Conservation (phyloP, 768 basidiomycete genomes). For the Lactifluus volemus region DNA sequence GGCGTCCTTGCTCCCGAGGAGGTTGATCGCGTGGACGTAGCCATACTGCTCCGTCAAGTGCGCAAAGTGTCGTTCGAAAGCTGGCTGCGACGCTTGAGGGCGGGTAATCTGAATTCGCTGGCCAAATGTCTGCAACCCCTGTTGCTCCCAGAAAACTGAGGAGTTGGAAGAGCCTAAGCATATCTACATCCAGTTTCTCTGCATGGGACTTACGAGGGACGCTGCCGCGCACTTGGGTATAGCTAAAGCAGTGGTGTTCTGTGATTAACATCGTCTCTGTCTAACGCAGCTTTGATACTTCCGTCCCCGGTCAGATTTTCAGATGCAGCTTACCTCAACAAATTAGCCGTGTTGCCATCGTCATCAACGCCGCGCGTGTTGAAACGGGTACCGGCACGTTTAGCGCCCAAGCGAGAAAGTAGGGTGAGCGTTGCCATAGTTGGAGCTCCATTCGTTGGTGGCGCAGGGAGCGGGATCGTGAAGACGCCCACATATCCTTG, state of each 20-base stretch:
- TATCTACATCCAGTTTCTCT: neutral
- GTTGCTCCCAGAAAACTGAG: slow-evolving; percentile 97
- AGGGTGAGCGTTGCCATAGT: slow-evolving; percentile 67
- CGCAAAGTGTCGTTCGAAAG: slow-evolving; percentile 90
- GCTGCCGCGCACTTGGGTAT: slow-evolving; percentile 89
- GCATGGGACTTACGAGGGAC: slow-evolving; percentile 69
- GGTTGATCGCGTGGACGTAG: slow-evolving; percentile 78
- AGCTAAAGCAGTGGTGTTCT: slow-evolving; percentile 82
- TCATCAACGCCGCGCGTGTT: slow-evolving; percentile 96
- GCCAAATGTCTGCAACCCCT: slow-evolving; percentile 90
- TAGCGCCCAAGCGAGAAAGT: slow-evolving; percentile 86
- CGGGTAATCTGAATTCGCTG: slow-evolving; percentile 92
- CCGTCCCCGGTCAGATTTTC: neutral
- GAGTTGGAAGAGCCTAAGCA: slow-evolving; percentile 2
- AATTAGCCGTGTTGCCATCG: slow-evolving; percentile 90
- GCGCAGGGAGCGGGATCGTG: slow-evolving; percentile 67
- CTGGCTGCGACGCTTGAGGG: slow-evolving; percentile 92
- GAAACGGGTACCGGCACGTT: slow-evolving; percentile 93
- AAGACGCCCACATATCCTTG: slow-evolving; percentile 91
- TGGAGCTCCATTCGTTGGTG: slow-evolving; percentile 65
- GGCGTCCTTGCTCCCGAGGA: slow-evolving; percentile 88
- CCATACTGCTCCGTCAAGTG: slow-evolving; percentile 84
- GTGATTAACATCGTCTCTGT: slow-evolving; percentile 89
- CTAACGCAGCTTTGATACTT: slow-evolving; percentile 30
- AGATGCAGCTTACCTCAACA: slow-evolving; percentile 60